Evolutionary conservation across 345 rosid genomes (phyloP), one percentile per base, ranked within the genome.

Genomic region (Eutrema heterophyllum): DNA sequence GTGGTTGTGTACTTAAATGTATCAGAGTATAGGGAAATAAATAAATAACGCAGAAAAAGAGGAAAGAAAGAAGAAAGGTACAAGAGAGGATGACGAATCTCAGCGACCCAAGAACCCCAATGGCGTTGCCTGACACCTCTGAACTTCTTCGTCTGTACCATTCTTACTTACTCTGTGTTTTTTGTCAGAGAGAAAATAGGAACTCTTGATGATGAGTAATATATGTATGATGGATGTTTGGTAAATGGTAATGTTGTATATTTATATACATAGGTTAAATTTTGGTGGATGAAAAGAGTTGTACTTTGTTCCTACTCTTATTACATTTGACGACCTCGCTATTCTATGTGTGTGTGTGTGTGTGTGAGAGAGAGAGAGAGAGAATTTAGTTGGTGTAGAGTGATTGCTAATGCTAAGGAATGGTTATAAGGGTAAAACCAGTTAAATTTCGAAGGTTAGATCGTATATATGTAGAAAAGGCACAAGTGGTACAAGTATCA

Each of bases 91-190:
- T 89, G 96, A 9, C 92, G 92, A 84, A 89, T 89, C 84, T 89
- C 96, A 59, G 92, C 83, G 73, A 89, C 96, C 96, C 96, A 89
- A 7, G 96, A 86, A 78, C 96, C 96, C 96, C 96, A 89, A 39
- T 89, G 96, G 76, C 96, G 92, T 72, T 87, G 96, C 86, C 96
- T 86, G 84, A 89, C 96, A 74, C 96, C 96, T 86, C 89, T 87
- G 88, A 87, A 89, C 86, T 89, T 89, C 87, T 86, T 89, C 67
- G 90, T 57, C 67, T 87, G 93, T 85, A 86, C 91, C 96, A 89
- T 89, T 78, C 66, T 77, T 71, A 66, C 72, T 70, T 57, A 49
- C 70, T 71, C 77, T 40, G 45, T 55, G 54, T 65, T 48, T 40
- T 57, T 40, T 71, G 81, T 78, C 77, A 78, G 81, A 78, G 77